A percentile compares a stretch with the other conserved stretches of the same genome.
Evolutionary conservation across 2,329 filamentous ascomycete genomes (phyloP).

Genomic region (Chlorencoelia australis): DNA sequence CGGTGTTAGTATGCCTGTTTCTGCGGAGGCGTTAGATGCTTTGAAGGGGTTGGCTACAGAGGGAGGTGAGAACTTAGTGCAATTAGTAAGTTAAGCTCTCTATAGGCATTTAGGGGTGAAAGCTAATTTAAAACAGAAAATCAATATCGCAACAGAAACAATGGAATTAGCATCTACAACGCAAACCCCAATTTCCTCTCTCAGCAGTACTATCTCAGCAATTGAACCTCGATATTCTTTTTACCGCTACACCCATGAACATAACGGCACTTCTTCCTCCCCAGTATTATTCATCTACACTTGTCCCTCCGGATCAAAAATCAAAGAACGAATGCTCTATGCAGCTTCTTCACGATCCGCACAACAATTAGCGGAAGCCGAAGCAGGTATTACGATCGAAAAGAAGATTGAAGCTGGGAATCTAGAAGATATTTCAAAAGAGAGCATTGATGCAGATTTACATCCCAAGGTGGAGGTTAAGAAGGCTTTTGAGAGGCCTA

Average conservation of each 20-base stretch:
- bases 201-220: slow-evolving; percentile 50
- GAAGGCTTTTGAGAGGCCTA: slow-evolving; percentile 65
- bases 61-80: slow-evolving; percentile 43
- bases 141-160: slow-evolving; percentile 59
- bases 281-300: slow-evolving; percentile 76
- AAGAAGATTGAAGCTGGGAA: slow-evolving; percentile 63
- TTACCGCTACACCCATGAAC: slow-evolving; percentile 55
- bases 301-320: slow-evolving; percentile 60
- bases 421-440: slow-evolving; percentile 60
- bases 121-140: slow-evolving; percentile 41
- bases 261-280: slow-evolving; percentile 40
- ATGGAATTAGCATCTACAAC: slow-evolving; percentile 51
- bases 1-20: slow-evolving; percentile 40
- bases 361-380: slow-evolving; percentile 51
- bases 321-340: slow-evolving; percentile 82
- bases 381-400: slow-evolving; percentile 55
- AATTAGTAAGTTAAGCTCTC: slow-evolving; percentile 44
- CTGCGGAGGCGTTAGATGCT: slow-evolving; percentile 53
- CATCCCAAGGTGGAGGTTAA: slow-evolving; percentile 56
- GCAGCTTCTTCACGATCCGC: slow-evolving; percentile 61
- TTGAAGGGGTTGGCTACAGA: slow-evolving; percentile 46
- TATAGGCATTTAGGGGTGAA: neutral
- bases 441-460: slow-evolving; percentile 54
- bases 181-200: slow-evolving; percentile 45
- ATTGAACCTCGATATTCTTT: slow-evolving; percentile 70